Conservation (phyloP, 371 early-diverging fungal species). For the Conidiobolus incongruus region DNA sequence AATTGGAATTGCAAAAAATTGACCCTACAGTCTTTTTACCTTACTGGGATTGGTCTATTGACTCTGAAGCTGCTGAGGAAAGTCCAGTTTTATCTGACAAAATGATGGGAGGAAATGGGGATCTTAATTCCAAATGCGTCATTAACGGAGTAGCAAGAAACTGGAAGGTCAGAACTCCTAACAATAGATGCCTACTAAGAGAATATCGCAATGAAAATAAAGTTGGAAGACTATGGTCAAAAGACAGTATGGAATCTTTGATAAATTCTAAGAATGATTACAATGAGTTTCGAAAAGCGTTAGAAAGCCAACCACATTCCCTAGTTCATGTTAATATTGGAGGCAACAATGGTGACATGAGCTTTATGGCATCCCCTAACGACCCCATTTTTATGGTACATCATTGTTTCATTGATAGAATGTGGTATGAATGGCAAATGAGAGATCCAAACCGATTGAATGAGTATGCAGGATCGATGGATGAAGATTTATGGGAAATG, state of each 20-base stretch:
- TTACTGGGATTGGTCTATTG: conserved; percentile 2
- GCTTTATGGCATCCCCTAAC: conserved; percentile 13
- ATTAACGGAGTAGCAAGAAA: conserved; percentile 3
- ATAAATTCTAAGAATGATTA: too few relatives aligned
- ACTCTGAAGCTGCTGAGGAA: background rate
- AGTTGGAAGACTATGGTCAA: too few relatives aligned
- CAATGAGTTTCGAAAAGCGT: too few relatives aligned
- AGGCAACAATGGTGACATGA: conserved; percentile 19
- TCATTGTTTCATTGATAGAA: conserved; percentile 21
- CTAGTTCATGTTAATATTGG: background rate
- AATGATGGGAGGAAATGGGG: conserved; percentile 3
- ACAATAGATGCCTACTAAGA: too few relatives aligned
- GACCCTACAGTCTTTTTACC: conserved; percentile 1
- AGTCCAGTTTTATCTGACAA: background rate
- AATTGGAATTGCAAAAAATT: background rate
- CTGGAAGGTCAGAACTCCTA: too few relatives aligned
- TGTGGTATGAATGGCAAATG: conserved; percentile 20
- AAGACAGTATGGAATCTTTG: too few relatives aligned
- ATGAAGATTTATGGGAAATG: too few relatives aligned
- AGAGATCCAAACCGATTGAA: background rate
- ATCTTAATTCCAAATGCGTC: conserved; percentile 5
- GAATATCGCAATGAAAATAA: too few relatives aligned
- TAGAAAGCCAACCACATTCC: too few relatives aligned
- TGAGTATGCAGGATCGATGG: background rate
- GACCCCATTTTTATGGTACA: conserved; percentile 22